Percentiles rank a stretch among this genome's conserved stretches.
phyloP scores from a whole-genome alignment of 2,329 filamentous ascomycete genomes.

The Pseudogymnoascus sp. region DNA sequence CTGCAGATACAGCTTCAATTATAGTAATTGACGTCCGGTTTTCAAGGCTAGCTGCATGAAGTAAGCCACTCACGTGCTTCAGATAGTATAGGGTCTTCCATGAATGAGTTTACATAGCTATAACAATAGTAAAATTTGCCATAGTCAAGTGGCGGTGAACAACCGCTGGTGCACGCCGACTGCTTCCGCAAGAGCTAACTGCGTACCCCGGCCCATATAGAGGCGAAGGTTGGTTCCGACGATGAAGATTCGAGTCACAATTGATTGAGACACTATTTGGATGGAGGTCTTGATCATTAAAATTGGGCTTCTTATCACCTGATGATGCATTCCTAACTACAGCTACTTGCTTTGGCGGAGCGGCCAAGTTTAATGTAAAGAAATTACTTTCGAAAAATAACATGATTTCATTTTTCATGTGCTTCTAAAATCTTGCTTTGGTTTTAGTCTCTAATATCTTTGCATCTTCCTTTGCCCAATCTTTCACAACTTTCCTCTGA shows the following conservation, averaged over 20 bases:
- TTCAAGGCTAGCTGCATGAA: neutral
- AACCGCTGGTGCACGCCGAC: too few relatives aligned
- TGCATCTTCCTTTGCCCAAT: slow-evolving; percentile 51
- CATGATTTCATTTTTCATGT: neutral
- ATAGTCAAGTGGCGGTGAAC: too few relatives aligned
- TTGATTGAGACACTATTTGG: too few relatives aligned
- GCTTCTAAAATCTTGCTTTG: slow-evolving; percentile 14
- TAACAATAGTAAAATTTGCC: too few relatives aligned
- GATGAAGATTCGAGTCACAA: too few relatives aligned
- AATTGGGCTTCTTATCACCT: too few relatives aligned
- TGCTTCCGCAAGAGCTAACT: too few relatives aligned
- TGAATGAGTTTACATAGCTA: neutral
- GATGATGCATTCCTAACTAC: neutral
- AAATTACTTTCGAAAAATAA: neutral
- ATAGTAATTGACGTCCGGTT: neutral
- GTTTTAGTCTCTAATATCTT: slow-evolving; percentile 25
- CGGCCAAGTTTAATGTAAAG: neutral
- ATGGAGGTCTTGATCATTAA: too few relatives aligned
- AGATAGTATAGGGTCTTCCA: neutral
- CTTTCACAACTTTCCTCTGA: slow-evolving; percentile 47
- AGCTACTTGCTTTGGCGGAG: neutral
- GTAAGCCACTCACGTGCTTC: neutral
- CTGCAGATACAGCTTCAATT: neutral
- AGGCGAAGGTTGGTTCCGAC: too few relatives aligned
- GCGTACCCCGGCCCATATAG: too few relatives aligned